phyloP scores from a whole-genome alignment of 768 basidiomycete species.

The Hygrophoropsis aurantiaca region DNA sequence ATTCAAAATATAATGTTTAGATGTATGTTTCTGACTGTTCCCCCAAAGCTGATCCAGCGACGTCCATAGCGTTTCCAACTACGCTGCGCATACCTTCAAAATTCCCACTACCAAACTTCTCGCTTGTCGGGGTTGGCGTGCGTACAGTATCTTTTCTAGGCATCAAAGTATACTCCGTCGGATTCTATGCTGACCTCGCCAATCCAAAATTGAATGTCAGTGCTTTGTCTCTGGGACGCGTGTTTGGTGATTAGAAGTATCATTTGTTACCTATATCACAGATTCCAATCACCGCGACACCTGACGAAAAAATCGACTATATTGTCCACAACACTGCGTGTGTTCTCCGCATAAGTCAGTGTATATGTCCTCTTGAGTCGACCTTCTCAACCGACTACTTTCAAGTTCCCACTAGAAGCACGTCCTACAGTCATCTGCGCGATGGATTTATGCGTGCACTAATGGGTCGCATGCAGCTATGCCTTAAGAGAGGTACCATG shows the following conservation, averaged over 20 bases:
- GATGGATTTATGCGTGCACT: slow-evolving; percentile 82
- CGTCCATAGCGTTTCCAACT: slow-evolving; percentile 72
- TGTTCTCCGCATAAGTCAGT: slow-evolving; percentile 70
- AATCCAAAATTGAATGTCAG: slow-evolving; percentile 60
- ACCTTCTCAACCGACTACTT: slow-evolving; percentile 1
- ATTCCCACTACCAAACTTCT: slow-evolving; percentile 57
- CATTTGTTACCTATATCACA: slow-evolving; percentile 24
- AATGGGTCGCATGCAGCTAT: slow-evolving; percentile 55
- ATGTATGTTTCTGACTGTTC: slow-evolving; percentile 11
- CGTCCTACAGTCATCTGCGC: slow-evolving; percentile 75
- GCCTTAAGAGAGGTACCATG: slow-evolving; percentile 50
- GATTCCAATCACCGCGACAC: slow-evolving; percentile 54
- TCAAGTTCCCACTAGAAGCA: slow-evolving; percentile 77
- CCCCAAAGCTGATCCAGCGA: slow-evolving; percentile 65
- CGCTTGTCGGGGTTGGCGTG: slow-evolving; percentile 82
- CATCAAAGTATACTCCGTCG: slow-evolving; percentile 87
- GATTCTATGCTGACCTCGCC: slow-evolving; percentile 84
- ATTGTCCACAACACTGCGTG: slow-evolving; percentile 70
- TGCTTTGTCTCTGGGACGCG: background rate
- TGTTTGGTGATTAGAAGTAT: background rate
- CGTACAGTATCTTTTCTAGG: slow-evolving; percentile 86
- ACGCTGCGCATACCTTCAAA: slow-evolving; percentile 64
- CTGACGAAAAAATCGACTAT: slow-evolving; percentile 70
- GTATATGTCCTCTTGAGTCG: background rate
- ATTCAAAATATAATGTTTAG: slow-evolving; percentile 1